Conservation (phyloP, 1,284 basidiomycete species). For the Heterobasidion irregulare region DNA sequence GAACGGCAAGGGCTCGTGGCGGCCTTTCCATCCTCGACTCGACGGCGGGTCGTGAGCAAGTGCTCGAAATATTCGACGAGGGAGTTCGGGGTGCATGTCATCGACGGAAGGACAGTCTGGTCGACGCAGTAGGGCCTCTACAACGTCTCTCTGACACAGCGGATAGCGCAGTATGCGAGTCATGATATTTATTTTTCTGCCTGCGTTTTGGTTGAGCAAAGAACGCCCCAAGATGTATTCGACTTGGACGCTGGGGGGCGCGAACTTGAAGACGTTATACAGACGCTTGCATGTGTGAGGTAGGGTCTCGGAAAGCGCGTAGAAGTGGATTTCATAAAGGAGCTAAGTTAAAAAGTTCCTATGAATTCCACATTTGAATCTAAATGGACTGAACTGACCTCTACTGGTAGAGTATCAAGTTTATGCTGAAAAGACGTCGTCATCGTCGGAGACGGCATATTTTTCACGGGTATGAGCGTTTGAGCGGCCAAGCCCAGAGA, state of each 20-base stretch:
- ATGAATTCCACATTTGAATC: neutral
- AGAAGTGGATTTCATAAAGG: slow-evolving; percentile 65
- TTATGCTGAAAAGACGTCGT: neutral
- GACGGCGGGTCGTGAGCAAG: slow-evolving; percentile 23
- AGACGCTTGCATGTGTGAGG: slow-evolving; percentile 48
- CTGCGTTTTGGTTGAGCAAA: slow-evolving; percentile 7
- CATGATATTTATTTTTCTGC: slow-evolving; percentile 21
- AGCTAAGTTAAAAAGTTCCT: slow-evolving; percentile 36
- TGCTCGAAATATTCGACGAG: slow-evolving; percentile 51
- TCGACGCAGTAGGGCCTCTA: slow-evolving; percentile 38
- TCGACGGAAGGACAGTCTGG: slow-evolving; percentile 8
- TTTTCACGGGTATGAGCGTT: too few relatives aligned
- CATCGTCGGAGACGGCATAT: too few relatives aligned
- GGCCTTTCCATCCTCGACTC: slow-evolving; percentile 26
- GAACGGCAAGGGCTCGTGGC: slow-evolving; percentile 52
- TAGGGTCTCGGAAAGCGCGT: slow-evolving; percentile 49
- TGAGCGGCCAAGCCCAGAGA: too few relatives aligned
- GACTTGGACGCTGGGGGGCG: slow-evolving; percentile 46
- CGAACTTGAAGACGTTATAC: slow-evolving; percentile 39
- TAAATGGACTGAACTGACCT: neutral
- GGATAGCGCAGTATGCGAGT: slow-evolving; percentile 55
- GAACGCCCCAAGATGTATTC: slow-evolving; percentile 45
- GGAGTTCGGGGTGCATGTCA: slow-evolving; percentile 33
- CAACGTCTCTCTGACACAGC: slow-evolving; percentile 47
- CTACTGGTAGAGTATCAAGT: slow-evolving; percentile 1